phyloP scores from a whole-genome alignment of 75 land plant species.

The Pinus tabuliformis region DNA sequence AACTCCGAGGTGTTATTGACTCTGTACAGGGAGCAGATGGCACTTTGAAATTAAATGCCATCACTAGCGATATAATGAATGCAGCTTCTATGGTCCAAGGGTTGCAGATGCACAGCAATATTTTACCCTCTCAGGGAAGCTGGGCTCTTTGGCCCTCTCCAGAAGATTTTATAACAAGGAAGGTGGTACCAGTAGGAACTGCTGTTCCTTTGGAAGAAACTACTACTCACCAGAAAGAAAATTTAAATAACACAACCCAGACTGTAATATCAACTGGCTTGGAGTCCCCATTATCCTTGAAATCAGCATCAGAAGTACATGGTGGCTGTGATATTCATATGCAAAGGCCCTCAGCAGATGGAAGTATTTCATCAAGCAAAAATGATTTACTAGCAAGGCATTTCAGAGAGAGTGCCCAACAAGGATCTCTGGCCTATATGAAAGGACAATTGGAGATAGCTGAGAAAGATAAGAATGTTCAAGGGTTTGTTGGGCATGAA shows the following conservation, averaged over 20 bases:
- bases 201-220: not conserved
- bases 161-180: slow-evolving; percentile 12
- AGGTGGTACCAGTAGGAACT: not conserved
- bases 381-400: not conserved
- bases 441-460: not conserved
- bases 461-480: not conserved
- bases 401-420: slow-evolving; percentile 3
- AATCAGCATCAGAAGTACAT: not conserved
- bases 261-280: not conserved
- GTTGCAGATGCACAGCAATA: not conserved
- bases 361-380: not conserved
- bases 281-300: not conserved
- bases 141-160: not conserved
- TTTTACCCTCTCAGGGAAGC: not conserved
- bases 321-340: not conserved
- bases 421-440: not conserved
- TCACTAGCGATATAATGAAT: slow-evolving; percentile 21
- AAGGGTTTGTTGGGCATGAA: not conserved
- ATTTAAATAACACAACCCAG: not conserved
- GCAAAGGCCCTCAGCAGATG: slow-evolving; percentile 1
- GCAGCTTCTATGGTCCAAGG: slow-evolving; percentile 26
- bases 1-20: slow-evolving; percentile 48
- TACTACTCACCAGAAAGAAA: slow-evolving; percentile 2
- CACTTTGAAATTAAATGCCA: slow-evolving; percentile 24
- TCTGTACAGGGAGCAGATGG: slow-evolving; percentile 55